Conservation (phyloP, 2,329 filamentous ascomycete species). For the Ceratocystis albifundus region DNA sequence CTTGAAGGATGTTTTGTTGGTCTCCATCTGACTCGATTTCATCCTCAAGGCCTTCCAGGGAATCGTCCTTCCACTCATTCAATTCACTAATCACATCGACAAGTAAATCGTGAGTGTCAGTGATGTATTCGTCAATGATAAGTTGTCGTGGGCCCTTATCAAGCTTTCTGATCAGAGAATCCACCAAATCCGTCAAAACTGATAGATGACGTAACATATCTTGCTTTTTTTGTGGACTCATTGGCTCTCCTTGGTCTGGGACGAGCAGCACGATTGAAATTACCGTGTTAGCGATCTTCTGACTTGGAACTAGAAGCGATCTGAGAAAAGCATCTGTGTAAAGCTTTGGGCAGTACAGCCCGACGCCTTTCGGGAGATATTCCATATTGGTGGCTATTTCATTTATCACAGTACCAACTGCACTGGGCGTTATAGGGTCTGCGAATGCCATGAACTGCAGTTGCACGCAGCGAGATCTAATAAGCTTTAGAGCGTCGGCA, state of each 20-base stretch:
- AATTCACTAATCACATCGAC: slow-evolving; percentile 13
- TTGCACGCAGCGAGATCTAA: slow-evolving; percentile 76
- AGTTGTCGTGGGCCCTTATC: neutral
- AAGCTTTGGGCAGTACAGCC: slow-evolving; percentile 48
- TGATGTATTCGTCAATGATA: neutral
- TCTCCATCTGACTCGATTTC: slow-evolving; percentile 46
- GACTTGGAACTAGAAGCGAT: too few relatives aligned
- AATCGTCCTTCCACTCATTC: slow-evolving; percentile 5
- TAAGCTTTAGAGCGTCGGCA: slow-evolving; percentile 58
- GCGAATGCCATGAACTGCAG: slow-evolving; percentile 78
- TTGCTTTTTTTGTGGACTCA: neutral
- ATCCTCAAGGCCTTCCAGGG: slow-evolving; percentile 32
- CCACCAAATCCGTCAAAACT: neutral
- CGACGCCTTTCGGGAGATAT: slow-evolving; percentile 57
- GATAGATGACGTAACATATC: neutral
- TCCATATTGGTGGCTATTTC: slow-evolving; percentile 64
- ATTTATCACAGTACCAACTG: slow-evolving; percentile 56
- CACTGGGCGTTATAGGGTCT: slow-evolving; percentile 71
- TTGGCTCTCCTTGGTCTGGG: slow-evolving; percentile 27
- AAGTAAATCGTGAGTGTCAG: neutral
- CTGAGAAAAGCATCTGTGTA: slow-evolving; percentile 41
- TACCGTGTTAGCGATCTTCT: too few relatives aligned
- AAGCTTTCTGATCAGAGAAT: neutral
- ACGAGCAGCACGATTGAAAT: too few relatives aligned
- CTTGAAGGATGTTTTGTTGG: slow-evolving; percentile 33